A percentile compares a stretch with the other conserved stretches of the same genome.
Evolutionary conservation across 2,329 filamentous ascomycete genomes (phyloP).

Genomic region (Cytospora piceae): DNA sequence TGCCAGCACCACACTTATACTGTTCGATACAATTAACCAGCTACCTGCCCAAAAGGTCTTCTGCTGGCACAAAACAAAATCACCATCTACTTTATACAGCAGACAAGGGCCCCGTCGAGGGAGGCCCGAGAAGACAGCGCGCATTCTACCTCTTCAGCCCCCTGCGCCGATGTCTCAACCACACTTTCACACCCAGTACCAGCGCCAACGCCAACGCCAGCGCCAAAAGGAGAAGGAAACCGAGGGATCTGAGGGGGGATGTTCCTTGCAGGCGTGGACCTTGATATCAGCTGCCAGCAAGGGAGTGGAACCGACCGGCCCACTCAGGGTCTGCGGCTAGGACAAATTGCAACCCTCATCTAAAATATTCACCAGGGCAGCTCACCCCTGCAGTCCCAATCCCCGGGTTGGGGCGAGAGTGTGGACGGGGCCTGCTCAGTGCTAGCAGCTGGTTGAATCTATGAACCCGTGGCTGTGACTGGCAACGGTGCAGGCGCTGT

Average conservation of each 20-base stretch:
- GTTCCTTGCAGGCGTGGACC: constrained; percentile 19
- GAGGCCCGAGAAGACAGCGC: neutral
- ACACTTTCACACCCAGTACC: neutral
- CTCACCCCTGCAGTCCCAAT: constrained; percentile 19
- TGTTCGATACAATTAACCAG: neutral
- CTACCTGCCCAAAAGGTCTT: neutral
- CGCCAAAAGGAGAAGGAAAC: constrained; percentile 13
- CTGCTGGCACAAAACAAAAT: neutral
- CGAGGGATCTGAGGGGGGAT: constrained; percentile 1
- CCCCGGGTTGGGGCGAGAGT: constrained; percentile 17
- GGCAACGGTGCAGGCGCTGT: neutral
- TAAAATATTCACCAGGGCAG: constrained; percentile 19
- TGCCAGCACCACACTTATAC: neutral
- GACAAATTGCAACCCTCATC: constrained; percentile 24
- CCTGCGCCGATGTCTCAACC: neutral
- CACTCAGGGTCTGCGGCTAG: constrained; percentile 18
- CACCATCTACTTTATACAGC: neutral
- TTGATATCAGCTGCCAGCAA: constrained; percentile 15
- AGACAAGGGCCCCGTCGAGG: neutral
- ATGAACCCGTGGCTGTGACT: neutral
- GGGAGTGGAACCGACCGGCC: constrained; percentile 18
- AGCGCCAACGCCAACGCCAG: neutral
- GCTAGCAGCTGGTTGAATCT: neutral
- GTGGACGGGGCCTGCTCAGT: neutral
- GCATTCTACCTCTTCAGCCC: neutral